Evolutionary conservation across 345 rosid species (phyloP).

Genomic region (Arabidopsis thaliana): DNA sequence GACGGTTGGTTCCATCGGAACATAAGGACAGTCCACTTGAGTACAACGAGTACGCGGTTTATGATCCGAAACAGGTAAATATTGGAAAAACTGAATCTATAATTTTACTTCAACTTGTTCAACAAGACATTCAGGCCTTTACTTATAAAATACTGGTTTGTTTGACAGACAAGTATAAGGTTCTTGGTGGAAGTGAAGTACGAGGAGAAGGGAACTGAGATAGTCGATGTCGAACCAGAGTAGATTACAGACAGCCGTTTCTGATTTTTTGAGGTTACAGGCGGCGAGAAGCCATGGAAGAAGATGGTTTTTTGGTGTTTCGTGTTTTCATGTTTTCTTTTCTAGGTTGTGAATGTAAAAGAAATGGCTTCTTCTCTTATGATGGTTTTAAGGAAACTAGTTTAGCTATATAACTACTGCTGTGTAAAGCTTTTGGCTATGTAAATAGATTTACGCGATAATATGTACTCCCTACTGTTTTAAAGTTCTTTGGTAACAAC

Average conservation of each 20-base stretch:
- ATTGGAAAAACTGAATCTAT: not conserved
- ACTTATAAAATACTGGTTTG: not conserved
- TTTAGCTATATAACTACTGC: not conserved
- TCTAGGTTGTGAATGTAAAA: not conserved
- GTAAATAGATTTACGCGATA: slow-evolving; percentile 23
- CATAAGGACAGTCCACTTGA: slow-evolving; percentile 71
- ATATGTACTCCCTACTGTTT: not conserved
- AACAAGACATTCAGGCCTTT: not conserved
- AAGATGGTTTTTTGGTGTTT: slow-evolving; percentile 11
- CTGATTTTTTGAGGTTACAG: not conserved
- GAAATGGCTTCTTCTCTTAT: not conserved
- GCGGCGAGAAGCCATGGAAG: slow-evolving; percentile 24
- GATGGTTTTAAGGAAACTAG: slow-evolving; percentile 8
- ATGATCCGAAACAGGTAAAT: slow-evolving; percentile 73
- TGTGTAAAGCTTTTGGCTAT: slow-evolving; percentile 38
- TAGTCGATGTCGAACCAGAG: slow-evolving; percentile 37
- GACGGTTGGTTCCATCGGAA: slow-evolving; percentile 63
- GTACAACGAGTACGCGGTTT: slow-evolving; percentile 80
- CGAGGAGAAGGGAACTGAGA: slow-evolving; percentile 56
- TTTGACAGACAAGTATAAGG: slow-evolving; percentile 61
- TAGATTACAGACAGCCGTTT: not conserved
- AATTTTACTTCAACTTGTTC: too few species aligned
- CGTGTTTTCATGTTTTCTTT: slow-evolving; percentile 1
- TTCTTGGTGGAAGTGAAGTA: slow-evolving; percentile 78
- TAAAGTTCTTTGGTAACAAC: too few species aligned